These are phyloP conservation scores for Nitzschia inconspicua DNA, from an alignment of 108 stramenopile species.

Conservation along the genomic window DNA sequence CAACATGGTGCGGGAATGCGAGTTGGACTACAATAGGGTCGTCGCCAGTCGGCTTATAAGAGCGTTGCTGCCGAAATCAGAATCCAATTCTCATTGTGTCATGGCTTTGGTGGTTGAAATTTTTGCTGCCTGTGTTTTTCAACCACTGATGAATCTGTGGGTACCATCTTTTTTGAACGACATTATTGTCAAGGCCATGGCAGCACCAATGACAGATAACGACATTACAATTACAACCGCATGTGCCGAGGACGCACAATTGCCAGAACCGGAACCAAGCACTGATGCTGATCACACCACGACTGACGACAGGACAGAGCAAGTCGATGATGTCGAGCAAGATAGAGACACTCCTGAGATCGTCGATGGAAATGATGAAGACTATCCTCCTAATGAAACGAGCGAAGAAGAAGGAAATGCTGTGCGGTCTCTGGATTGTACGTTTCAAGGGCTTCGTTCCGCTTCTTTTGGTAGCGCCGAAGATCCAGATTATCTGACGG, in stretches of 20 bases:
- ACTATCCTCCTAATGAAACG: not conserved
- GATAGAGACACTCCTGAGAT: no score
- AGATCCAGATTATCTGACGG: not conserved
- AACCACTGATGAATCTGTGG: constrained; percentile 72
- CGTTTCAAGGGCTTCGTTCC: not conserved
- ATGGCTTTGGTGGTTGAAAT: constrained; percentile 67
- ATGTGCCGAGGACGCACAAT: not conserved
- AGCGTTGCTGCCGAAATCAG: constrained; percentile 50
- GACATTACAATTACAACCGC: not conserved
- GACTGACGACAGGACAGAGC: no score
- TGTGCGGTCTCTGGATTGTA: not conserved
- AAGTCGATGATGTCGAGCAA: no score
- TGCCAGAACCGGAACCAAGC: no score
- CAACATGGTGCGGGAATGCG: constrained; percentile 60
- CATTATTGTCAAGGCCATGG: constrained; percentile 41
- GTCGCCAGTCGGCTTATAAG: constrained; percentile 62
- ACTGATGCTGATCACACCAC: no score
- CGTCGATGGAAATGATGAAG: not conserved
- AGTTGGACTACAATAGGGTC: constrained; percentile 83
- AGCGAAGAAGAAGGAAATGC: not conserved
- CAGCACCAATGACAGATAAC: not conserved
- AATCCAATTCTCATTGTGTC: constrained; percentile 60
- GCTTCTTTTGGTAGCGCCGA: no score
- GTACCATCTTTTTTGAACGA: constrained; percentile 66
- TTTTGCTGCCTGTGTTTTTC: constrained; percentile 53